These are phyloP conservation scores for Ascochyta clinopodiicola DNA, from an alignment of 2,329 filamentous ascomycete species.

Conservation along the genomic window DNA sequence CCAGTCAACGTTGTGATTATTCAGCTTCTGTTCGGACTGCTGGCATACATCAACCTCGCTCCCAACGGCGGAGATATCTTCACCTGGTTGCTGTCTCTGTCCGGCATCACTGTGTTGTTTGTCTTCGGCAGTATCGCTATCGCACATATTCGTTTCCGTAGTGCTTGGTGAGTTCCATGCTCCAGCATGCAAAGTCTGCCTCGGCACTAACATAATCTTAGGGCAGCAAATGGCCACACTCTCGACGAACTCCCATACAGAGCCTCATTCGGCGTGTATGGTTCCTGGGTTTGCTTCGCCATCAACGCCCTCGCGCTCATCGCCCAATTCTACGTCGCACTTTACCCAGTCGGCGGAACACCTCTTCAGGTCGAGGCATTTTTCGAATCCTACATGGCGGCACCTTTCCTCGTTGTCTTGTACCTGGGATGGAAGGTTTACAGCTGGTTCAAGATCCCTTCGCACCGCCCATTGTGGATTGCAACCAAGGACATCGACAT, in stretches of 20 bases:
- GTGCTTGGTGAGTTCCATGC: constrained; percentile 36
- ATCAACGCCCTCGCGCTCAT: constrained; percentile 45
- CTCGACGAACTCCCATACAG: constrained; percentile 50
- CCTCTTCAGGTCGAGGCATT: constrained; percentile 48
- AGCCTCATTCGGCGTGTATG: constrained; percentile 46
- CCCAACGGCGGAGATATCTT: constrained; percentile 68
- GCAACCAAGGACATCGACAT: constrained; percentile 42
- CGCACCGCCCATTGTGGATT: constrained; percentile 35
- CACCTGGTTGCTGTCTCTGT: constrained; percentile 78
- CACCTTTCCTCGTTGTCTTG: constrained; percentile 51
- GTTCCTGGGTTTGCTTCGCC: constrained; percentile 42
- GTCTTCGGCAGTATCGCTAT: constrained; percentile 83
- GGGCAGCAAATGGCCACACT: constrained; percentile 35
- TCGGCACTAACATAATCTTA: neutral
- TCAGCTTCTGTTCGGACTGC: constrained; percentile 71
- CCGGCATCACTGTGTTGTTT: constrained; percentile 74
- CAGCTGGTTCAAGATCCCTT: constrained; percentile 26
- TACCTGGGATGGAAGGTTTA: constrained; percentile 57
- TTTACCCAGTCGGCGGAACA: constrained; percentile 34
- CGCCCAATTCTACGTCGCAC: constrained; percentile 49
- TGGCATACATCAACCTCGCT: constrained; percentile 72
- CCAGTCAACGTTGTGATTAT: constrained; percentile 75
- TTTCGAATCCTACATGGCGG: constrained; percentile 55
- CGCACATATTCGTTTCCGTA: constrained; percentile 88
- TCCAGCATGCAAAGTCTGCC: neutral